phyloP scores from a whole-genome alignment of 2,329 filamentous ascomycete species.

The Alternaria hordeiaustralica region DNA sequence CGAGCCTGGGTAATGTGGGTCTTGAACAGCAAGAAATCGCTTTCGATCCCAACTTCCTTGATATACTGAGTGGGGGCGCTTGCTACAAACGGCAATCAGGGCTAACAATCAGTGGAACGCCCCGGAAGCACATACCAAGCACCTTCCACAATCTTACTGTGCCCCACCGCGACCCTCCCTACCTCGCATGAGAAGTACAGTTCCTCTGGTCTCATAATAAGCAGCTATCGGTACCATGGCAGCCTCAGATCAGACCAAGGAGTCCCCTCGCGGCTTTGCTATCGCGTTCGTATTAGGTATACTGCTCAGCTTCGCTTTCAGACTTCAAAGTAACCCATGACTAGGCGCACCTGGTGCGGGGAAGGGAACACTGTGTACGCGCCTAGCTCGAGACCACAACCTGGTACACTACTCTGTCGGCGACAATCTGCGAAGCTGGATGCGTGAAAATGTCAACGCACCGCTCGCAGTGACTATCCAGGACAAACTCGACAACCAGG shows the following conservation, averaged over 20 bases:
- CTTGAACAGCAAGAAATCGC: neutral
- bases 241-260: neutral
- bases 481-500: constrained; percentile 6
- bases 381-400: neutral
- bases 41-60: neutral
- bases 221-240: neutral
- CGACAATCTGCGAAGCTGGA: constrained; percentile 1
- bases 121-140: neutral
- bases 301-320: neutral
- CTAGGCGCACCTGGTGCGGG: neutral
- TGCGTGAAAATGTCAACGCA: neutral
- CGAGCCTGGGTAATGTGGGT: neutral
- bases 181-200: neutral
- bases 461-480: constrained; percentile 1
- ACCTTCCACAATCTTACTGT: neutral
- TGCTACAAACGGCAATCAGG: neutral
- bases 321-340: neutral
- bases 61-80: neutral
- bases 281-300: constrained; percentile 3
- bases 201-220: neutral
- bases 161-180: neutral
- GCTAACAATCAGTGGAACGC: neutral
- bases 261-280: neutral
- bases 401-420: constrained; percentile 1
- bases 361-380: neutral